Evolutionary conservation across 179 eudicot genomes (phyloP), one percentile per base, ranked within the genome.

Genomic region (Beta macrorhiza): DNA sequence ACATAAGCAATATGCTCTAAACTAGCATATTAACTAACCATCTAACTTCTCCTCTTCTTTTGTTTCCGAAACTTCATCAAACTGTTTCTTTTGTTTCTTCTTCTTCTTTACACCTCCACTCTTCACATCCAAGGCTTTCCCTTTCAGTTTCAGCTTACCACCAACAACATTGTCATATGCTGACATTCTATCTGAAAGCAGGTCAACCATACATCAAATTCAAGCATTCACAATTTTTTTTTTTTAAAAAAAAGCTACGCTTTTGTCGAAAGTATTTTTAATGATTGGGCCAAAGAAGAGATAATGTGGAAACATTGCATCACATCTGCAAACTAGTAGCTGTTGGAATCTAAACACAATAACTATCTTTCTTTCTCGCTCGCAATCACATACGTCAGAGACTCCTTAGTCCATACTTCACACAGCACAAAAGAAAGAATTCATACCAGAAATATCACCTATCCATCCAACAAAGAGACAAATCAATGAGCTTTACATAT

Each of bases 91-190:
- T 45, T 91, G 90, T 71, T 94, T 94, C 93, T 91, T 93, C 79
- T 90, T 91, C 91, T 94, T 94, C 89, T 88, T 92, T 49, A 91
- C 52, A 37, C 95, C 85, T 44, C 85, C 92, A 58, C 88, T 87
- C 85, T 90, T 92, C 84, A 91, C 94, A 75, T 92, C 95, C 85
- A 95, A 79, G 44, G 98, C 92, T 80, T 93, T 95, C 64, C 98
- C 98, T 84, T 95, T 95, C 68, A 93, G 86, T 84, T 87, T 95
- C 87, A 93, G 88, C 87, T 93, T 95, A 80, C 99, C 99, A 67
- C 89, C 91, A 74, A 92, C 89, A 75, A 95, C 91, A 83, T 89
- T 89, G 59, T 93, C 97, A 69, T 84, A 95, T 17, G 85, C 90
- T 17, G 98, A 95, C 98, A 92, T 93, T 67, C 79, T 83, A 62